Conservation (phyloP, 768 basidiomycete genomes). For the Roridomyces roridus region DNA sequence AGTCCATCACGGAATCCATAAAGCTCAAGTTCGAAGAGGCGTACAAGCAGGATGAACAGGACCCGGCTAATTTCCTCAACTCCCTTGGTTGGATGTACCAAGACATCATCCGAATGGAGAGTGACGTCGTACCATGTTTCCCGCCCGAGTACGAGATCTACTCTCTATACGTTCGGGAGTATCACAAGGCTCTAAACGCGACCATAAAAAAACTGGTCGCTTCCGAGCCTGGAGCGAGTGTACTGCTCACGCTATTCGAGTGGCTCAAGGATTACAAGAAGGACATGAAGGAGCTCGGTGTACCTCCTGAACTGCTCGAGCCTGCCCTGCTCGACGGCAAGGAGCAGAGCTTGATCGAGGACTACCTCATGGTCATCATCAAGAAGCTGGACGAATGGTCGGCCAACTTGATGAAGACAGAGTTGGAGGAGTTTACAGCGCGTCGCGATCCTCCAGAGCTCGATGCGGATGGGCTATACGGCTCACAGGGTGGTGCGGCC, state of each 20-base stretch:
- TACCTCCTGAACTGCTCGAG: constrained; percentile 81
- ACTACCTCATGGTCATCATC: constrained; percentile 92
- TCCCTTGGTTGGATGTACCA: constrained; percentile 91
- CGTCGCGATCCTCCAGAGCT: constrained; percentile 88
- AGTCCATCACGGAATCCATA: constrained; percentile 81
- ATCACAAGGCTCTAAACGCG: constrained; percentile 84
- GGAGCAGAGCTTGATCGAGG: constrained; percentile 92
- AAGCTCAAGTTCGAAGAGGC: constrained; percentile 71
- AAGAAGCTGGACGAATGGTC: constrained; percentile 98
- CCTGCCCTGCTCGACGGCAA: constrained; percentile 95
- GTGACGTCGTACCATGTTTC: constrained; percentile 89
- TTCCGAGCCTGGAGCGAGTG: constrained; percentile 86
- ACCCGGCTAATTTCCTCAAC: constrained; percentile 78
- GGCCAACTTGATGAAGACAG: constrained; percentile 89
- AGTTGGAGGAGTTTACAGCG: constrained; percentile 82
- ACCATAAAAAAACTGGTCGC: constrained; percentile 74
- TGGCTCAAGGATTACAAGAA: constrained; percentile 97
- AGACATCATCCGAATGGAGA: constrained; percentile 92
- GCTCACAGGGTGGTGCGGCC: constrained; percentile 87
- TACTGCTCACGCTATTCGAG: constrained; percentile 83
- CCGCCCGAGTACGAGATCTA: constrained; percentile 93
- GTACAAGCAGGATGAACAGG: constrained; percentile 63
- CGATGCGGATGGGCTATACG: constrained; percentile 88
- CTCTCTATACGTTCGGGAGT: constrained; percentile 81
- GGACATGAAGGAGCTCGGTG: constrained; percentile 92